Percentiles rank a stretch among this genome's conserved stretches.
Evolutionary conservation across 192 early-diverging fungal species (phyloP).

Genomic region (Backusella liffmaniae): DNA sequence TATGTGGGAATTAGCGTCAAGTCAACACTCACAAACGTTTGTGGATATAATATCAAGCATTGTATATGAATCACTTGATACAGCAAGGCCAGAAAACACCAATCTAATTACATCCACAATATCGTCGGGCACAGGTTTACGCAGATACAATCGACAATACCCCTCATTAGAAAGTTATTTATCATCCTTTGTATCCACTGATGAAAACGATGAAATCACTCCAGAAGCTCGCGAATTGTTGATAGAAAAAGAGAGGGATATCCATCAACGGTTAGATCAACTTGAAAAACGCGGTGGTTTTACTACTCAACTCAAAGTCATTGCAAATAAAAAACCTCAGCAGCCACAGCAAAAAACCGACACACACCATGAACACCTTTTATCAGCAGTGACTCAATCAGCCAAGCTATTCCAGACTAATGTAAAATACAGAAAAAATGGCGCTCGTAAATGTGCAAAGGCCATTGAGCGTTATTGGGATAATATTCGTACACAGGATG

Average conservation of each 20-base stretch:
- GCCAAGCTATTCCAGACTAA: conserved; percentile 40
- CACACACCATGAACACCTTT: conserved; percentile 45
- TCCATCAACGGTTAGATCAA: conserved; percentile 44
- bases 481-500: conserved; percentile 49
- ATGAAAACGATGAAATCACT: conserved; percentile 55
- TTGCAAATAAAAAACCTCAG: conserved; percentile 33
- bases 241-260: conserved; percentile 34
- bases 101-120: background rate
- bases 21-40: conserved; percentile 43
- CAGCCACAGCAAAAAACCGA: conserved; percentile 34
- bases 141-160: conserved; percentile 33
- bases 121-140: conserved; percentile 21
- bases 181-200: conserved; percentile 53
- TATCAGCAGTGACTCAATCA: conserved; percentile 35
- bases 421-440: conserved; percentile 40
- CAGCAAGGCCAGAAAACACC: background rate
- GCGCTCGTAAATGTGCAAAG: conserved; percentile 49
- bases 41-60: conserved; percentile 20
- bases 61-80: background rate
- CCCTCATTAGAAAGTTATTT: conserved; percentile 46
- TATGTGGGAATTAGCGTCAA: conserved; percentile 49
- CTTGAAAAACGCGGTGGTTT: conserved; percentile 49
- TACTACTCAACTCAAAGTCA: conserved; percentile 25
- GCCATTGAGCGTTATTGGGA: conserved; percentile 57
- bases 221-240: conserved; percentile 41